These are phyloP conservation scores for Furcasterigmium furcatum DNA, from an alignment of 2,329 filamentous ascomycete genomes.

Conservation along the genomic window DNA sequence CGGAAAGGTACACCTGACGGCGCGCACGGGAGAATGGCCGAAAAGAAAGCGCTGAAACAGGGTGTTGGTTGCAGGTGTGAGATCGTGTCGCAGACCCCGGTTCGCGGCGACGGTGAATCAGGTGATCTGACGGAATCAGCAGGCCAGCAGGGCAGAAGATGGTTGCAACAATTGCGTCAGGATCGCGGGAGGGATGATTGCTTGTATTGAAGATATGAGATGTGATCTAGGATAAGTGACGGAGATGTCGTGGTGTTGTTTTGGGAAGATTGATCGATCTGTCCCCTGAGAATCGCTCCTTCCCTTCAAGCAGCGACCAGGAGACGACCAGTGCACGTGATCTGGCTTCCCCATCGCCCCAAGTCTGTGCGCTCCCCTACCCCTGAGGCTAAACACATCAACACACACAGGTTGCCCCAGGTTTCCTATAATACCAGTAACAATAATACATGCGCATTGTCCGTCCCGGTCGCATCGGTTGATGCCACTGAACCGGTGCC, in stretches of 20 bases:
- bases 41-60: constrained; percentile 10
- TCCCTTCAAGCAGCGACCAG: too few relatives aligned
- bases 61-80: constrained; percentile 12
- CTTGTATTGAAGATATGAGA: neutral
- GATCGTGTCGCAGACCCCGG: constrained; percentile 13
- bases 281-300: too few relatives aligned
- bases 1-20: neutral
- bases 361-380: too few relatives aligned
- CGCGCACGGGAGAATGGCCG: neutral
- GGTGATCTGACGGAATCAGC: neutral
- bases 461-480: too few relatives aligned
- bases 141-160: neutral
- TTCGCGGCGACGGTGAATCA: neutral
- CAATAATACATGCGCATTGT: too few relatives aligned
- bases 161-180: neutral
- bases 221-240: neutral
- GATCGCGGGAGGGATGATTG: neutral
- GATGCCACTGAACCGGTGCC: too few relatives aligned
- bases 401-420: too few relatives aligned
- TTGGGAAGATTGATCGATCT: neutral
- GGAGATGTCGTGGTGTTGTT: neutral
- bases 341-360: too few relatives aligned
- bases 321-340: too few relatives aligned
- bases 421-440: too few relatives aligned
- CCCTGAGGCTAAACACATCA: too few relatives aligned